Percentiles rank a stretch among this genome's conserved stretches.
Conservation (phyloP, 2,329 filamentous ascomycete species). For the Colletotrichum sp. region DNA sequence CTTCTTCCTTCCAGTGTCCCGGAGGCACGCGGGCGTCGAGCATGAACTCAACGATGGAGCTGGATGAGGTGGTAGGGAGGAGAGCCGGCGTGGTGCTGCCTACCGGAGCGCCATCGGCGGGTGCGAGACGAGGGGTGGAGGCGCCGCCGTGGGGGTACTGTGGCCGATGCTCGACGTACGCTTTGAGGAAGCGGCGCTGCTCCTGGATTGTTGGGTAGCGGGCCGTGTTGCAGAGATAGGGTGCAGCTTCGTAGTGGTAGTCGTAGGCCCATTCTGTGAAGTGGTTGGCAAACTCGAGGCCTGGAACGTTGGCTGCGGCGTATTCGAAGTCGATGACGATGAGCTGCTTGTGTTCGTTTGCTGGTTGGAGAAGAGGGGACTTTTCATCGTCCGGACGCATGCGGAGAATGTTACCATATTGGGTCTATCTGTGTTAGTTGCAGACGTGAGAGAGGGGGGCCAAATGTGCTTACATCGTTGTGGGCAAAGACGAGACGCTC, state of each 20-base stretch:
- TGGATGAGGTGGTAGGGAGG: slow-evolving; percentile 43
- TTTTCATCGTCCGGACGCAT: slow-evolving; percentile 70
- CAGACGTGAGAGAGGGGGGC: no score
- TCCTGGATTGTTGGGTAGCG: slow-evolving; percentile 81
- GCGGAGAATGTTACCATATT: slow-evolving; percentile 97
- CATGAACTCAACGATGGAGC: slow-evolving; percentile 74
- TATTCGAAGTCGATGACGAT: slow-evolving; percentile 99
- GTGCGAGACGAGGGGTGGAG: slow-evolving; percentile 55
- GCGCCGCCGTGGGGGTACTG: slow-evolving; percentile 59
- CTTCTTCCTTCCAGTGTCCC: slow-evolving; percentile 63
- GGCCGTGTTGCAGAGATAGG: slow-evolving; percentile 71
- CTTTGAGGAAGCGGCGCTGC: slow-evolving; percentile 82
- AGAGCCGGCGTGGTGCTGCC: slow-evolving; percentile 39
- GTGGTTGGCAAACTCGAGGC: slow-evolving; percentile 95
- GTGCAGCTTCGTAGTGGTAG: slow-evolving; percentile 76
- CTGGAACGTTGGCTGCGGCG: slow-evolving; percentile 84
- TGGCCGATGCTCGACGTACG: slow-evolving; percentile 85
- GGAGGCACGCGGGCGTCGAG: slow-evolving; percentile 74
- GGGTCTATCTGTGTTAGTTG: slow-evolving; percentile 64
- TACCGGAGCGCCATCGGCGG: slow-evolving; percentile 34
- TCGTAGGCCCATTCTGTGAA: slow-evolving; percentile 99
- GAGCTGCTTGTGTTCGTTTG: slow-evolving; percentile 94
- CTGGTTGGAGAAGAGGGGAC: slow-evolving; percentile 85
- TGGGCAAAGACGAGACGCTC: slow-evolving; percentile 91
- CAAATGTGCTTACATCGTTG: slow-evolving; percentile 75